Evolutionary conservation across 805 yeast species (phyloP), one percentile per base, ranked within the genome.

Genomic region (Candida odintsovae): DNA sequence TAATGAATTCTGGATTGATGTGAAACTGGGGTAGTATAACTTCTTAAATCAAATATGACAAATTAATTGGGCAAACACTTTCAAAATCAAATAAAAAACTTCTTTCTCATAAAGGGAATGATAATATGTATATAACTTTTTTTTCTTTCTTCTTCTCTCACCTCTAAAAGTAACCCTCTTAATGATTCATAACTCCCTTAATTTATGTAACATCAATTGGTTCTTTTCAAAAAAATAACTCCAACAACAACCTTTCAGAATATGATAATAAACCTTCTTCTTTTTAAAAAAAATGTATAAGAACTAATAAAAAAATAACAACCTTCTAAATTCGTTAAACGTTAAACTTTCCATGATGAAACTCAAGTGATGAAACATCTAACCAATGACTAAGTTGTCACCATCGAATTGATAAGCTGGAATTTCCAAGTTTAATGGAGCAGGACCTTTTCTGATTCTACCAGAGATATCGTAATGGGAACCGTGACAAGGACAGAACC

Each of bases 401-500:
- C 86, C 95, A 46, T 75, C 83, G 67, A 94, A 86, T 59, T 82
- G 88, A 70, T 94, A 94, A 61, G 80, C 76, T 62, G 99, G 99
- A 63, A 94, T 78, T 78, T 94, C 99, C 77, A 94, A 82, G 80
- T 94, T 94, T 72, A 89, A 81, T 66, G 99, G 99, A 68, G 99
- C 99, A 62, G 99, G 99, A 62, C 99, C 99, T 77, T 82, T 92
- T 83, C 99, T 89, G 69, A 94, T 92, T 84, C 99, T 92, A 72
- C 99, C 99, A 55, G 97, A 90, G 75, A 95, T 95, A 76, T 94
- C 99, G 75, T 94, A 94, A 73, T 95, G 99, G 67, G 98, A 92
- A 81, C 99, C 99, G 80, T 95, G 99, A 78, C 99, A 94, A 57
- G 99, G 99, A 75, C 99, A 94, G 92, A 94, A 94, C 99, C 99